A percentile compares a stretch with the other conserved stretches of the same genome.
These are phyloP conservation scores for Penicillium sumatraense DNA, from an alignment of 2,329 filamentous ascomycete genomes.

Conservation along the genomic window DNA sequence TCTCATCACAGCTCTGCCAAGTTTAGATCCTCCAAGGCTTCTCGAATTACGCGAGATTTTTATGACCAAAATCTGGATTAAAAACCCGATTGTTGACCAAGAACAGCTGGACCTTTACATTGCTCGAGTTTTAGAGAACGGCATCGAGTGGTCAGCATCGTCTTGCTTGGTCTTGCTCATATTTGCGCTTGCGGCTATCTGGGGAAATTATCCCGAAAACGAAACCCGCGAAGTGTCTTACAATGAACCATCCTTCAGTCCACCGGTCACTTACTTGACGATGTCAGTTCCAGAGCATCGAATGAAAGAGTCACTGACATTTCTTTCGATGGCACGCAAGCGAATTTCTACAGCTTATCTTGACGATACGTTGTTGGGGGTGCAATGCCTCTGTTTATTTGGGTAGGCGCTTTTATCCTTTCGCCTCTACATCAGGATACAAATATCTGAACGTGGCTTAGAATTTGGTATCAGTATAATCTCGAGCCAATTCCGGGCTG, in stretches of 20 bases:
- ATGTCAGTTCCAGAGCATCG: constrained; percentile 27
- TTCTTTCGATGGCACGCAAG: constrained; percentile 29
- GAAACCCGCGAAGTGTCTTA: constrained; percentile 23
- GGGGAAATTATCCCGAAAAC: constrained; percentile 30
- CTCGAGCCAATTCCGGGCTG: constrained; percentile 31
- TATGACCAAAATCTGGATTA: constrained; percentile 30
- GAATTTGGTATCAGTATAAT: constrained; percentile 34
- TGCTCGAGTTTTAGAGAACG: constrained; percentile 26
- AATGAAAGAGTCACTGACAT: constrained; percentile 28
- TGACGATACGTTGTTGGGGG: constrained; percentile 27
- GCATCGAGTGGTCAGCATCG: constrained; percentile 28
- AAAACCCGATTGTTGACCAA: constrained; percentile 30
- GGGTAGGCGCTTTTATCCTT: constrained; percentile 14
- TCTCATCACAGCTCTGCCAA: constrained; percentile 20
- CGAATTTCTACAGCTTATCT: constrained; percentile 29
- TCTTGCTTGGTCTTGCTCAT: constrained; percentile 29
- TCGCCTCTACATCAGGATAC: neutral
- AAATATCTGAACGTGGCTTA: constrained; percentile 6
- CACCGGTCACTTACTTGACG: constrained; percentile 22
- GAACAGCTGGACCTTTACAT: constrained; percentile 29
- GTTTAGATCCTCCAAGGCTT: constrained; percentile 23
- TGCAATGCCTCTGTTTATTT: constrained; percentile 30
- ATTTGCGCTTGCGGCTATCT: constrained; percentile 30
- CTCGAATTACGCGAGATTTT: constrained; percentile 29
- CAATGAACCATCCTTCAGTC: constrained; percentile 15